phyloP scores from a whole-genome alignment of 768 basidiomycete genomes.

The Russula dissimulans region DNA sequence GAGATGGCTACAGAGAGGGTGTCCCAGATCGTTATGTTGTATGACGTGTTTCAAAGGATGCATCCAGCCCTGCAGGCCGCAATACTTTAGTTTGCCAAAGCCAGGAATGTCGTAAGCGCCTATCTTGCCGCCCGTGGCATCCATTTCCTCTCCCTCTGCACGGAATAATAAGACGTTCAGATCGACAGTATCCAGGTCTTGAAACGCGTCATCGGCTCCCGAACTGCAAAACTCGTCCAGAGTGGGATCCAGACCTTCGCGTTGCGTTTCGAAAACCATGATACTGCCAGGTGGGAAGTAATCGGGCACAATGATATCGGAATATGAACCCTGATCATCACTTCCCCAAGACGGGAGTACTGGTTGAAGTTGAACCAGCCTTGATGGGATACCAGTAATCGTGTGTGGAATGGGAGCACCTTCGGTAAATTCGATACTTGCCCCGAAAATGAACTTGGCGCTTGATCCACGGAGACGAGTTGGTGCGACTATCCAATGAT shows the following conservation, averaged over 20 bases:
- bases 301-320: constrained; percentile 77
- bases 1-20: constrained; percentile 80
- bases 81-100: constrained; percentile 71
- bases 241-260: constrained; percentile 58
- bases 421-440: constrained; percentile 57
- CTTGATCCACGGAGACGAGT: constrained; percentile 75
- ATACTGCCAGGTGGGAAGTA: constrained; percentile 93
- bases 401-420: constrained; percentile 41
- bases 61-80: constrained; percentile 98
- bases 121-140: constrained; percentile 72
- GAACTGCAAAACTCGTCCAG: constrained; percentile 69
- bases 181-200: constrained; percentile 69
- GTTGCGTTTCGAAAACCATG: constrained; percentile 84
- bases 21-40: constrained; percentile 86
- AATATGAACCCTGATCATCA: constrained; percentile 60
- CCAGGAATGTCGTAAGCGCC: constrained; percentile 79
- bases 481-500: constrained; percentile 52
- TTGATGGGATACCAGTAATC: constrained; percentile 65
- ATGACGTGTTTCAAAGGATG: constrained; percentile 75
- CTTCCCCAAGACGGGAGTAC: constrained; percentile 50
- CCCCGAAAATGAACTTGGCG: constrained; percentile 75
- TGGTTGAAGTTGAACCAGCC: constrained; percentile 51
- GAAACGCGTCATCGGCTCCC: constrained; percentile 66
- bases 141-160: constrained; percentile 84
- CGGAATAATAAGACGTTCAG: constrained; percentile 84